Evolutionary conservation across 768 basidiomycete species (phyloP).

Genomic region (Tremella yokohamensis): DNA sequence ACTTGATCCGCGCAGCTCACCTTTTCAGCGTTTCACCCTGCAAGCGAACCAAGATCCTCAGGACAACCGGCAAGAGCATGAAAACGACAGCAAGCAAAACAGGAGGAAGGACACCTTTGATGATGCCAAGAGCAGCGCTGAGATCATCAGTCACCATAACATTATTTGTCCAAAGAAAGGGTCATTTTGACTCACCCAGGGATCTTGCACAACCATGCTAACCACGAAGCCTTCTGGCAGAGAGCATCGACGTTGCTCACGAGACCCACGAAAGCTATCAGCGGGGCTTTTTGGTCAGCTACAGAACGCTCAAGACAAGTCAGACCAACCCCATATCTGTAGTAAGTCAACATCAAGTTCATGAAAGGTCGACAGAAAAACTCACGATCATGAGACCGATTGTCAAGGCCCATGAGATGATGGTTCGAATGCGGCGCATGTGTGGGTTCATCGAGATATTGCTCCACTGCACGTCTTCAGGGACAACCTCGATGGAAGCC

Average conservation of each 20-base stretch:
- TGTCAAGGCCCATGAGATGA: constrained; percentile 48
- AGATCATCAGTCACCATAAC: not conserved
- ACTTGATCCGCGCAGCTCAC: constrained; percentile 21
- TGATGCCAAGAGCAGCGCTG: constrained; percentile 40
- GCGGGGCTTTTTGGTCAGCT: constrained; percentile 25
- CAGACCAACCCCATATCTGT: too few relatives aligned
- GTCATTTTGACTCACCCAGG: constrained; percentile 33
- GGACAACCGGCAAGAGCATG: constrained; percentile 49
- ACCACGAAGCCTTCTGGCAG: constrained; percentile 40
- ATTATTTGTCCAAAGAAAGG: not conserved
- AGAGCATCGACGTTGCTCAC: constrained; percentile 49
- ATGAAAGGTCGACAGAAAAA: not conserved
- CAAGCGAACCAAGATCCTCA: constrained; percentile 42
- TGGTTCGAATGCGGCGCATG: constrained; percentile 38
- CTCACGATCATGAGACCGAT: constrained; percentile 47
- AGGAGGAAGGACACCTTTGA: constrained; percentile 51
- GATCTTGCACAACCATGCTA: constrained; percentile 48
- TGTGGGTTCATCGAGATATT: constrained; percentile 49
- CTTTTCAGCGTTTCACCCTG: constrained; percentile 46
- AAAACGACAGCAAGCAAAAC: constrained; percentile 50
- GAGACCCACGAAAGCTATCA: constrained; percentile 50
- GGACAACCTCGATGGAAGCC: constrained; percentile 48
- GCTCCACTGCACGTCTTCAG: constrained; percentile 50
- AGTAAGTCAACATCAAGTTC: too few relatives aligned
- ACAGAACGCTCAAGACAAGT: not conserved